phyloP scores from a whole-genome alignment of 176 grass and related monocot genomes.

The Guadua angustifolia region DNA sequence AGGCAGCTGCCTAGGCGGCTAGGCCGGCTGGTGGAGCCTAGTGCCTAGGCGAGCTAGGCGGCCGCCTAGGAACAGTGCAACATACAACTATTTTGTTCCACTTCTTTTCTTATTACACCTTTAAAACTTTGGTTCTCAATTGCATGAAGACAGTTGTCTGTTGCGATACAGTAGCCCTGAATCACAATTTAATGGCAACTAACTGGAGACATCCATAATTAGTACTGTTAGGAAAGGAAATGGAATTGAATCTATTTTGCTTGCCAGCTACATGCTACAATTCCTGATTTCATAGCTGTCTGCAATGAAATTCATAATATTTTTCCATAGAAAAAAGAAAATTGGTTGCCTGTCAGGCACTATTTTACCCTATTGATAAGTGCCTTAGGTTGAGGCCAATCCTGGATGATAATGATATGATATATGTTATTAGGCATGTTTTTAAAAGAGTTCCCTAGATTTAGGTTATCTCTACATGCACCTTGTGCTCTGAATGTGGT shows the following conservation, averaged over 20 bases:
- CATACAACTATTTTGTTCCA: neutral
- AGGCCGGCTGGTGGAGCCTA: too few relatives aligned
- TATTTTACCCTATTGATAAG: neutral
- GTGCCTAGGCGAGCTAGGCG: too few relatives aligned
- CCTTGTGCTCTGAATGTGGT: neutral
- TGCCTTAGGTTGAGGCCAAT: conserved; percentile 1
- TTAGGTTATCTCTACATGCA: neutral
- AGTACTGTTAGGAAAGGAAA: neutral
- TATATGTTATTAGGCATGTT: neutral
- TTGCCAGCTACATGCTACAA: neutral
- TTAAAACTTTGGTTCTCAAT: neutral
- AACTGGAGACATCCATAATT: neutral
- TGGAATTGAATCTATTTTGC: neutral
- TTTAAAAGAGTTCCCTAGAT: neutral
- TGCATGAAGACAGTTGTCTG: neutral
- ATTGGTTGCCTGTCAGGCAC: neutral
- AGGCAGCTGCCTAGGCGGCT: too few relatives aligned
- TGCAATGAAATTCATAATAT: neutral
- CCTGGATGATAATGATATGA: neutral
- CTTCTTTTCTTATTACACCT: neutral
- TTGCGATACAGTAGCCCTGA: neutral
- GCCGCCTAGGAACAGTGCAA: too few relatives aligned
- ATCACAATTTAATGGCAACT: neutral
- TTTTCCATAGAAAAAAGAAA: neutral
- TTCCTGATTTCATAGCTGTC: neutral